Conservation (phyloP, 352 stramenopile genomes). For the Blastocystis sp. region DNA sequence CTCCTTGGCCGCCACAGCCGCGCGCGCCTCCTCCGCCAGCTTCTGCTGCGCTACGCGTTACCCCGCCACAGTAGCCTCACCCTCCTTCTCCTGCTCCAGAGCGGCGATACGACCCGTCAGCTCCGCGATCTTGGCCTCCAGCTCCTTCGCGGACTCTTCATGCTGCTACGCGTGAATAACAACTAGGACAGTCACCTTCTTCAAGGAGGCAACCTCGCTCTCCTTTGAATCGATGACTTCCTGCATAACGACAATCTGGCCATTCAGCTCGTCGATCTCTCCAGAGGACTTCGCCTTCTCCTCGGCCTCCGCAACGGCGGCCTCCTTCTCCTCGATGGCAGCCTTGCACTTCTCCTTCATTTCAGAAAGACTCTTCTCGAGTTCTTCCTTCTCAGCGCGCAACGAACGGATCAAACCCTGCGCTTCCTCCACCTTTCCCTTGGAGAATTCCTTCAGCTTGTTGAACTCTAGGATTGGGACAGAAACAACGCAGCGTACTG, state of each 20-base stretch:
- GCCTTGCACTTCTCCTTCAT: background rate
- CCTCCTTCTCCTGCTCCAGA: background rate
- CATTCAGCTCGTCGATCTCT: conserved; percentile 58
- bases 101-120: background rate
- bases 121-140: background rate
- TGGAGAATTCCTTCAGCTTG: conserved; percentile 45
- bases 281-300: conserved; percentile 12
- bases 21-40: background rate
- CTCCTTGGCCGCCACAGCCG: background rate
- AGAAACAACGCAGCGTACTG: background rate
- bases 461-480: background rate
- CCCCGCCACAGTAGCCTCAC: background rate
- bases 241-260: conserved; percentile 63
- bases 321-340: background rate
- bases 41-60: background rate
- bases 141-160: background rate
- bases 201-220: background rate
- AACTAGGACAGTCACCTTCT: background rate
- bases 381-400: conserved; percentile 39
- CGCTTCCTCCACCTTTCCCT: conserved; percentile 48
- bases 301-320: background rate
- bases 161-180: background rate
- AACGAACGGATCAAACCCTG: conserved; percentile 8
- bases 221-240: conserved; percentile 63
- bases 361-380: conserved; percentile 14